phyloP scores from a whole-genome alignment of 2,329 filamentous ascomycete species.

The Didymella pinodella region DNA sequence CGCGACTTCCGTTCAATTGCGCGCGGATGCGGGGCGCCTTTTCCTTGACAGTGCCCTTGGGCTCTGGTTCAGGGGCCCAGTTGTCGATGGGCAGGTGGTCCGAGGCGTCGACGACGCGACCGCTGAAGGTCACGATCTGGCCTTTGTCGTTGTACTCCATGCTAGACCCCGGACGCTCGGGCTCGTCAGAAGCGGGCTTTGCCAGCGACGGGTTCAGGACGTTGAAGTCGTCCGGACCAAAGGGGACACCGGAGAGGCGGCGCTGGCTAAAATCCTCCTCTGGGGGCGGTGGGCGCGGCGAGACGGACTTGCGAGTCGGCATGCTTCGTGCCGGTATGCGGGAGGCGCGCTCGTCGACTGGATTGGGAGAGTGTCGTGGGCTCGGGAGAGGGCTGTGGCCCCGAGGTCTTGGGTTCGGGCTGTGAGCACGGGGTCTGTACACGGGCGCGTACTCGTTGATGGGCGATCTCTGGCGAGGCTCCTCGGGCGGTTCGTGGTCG shows the following conservation, averaged over 20 bases:
- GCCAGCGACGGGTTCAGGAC: slow-evolving; percentile 68
- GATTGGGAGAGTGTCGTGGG: slow-evolving; percentile 37
- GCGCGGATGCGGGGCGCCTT: slow-evolving; percentile 55
- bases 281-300: slow-evolving; percentile 67
- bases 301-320: slow-evolving; percentile 74
- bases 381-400: slow-evolving; percentile 54
- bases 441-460: slow-evolving; percentile 52
- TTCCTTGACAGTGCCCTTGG: slow-evolving; percentile 59
- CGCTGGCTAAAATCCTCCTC: slow-evolving; percentile 54
- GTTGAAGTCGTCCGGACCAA: slow-evolving; percentile 79
- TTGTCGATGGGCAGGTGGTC: slow-evolving; percentile 80
- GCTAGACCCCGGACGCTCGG: slow-evolving; percentile 41
- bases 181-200: slow-evolving; percentile 35
- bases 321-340: slow-evolving; percentile 57
- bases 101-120: slow-evolving; percentile 79
- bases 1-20: slow-evolving; percentile 61
- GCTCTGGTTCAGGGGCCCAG: slow-evolving; percentile 79
- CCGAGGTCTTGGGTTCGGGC: slow-evolving; percentile 53
- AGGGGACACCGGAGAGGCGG: slow-evolving; percentile 69
- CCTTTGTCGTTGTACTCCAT: slow-evolving; percentile 63
- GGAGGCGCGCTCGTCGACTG: slow-evolving; percentile 46
- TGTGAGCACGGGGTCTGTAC: slow-evolving; percentile 55
- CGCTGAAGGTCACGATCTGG: slow-evolving; percentile 79
- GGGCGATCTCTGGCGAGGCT: slow-evolving; percentile 46
- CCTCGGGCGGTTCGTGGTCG: slow-evolving; percentile 53